Evolutionary conservation across 2,329 filamentous ascomycete genomes (phyloP), one percentile per base, ranked within the genome.

Genomic region (Eutypella sp.): DNA sequence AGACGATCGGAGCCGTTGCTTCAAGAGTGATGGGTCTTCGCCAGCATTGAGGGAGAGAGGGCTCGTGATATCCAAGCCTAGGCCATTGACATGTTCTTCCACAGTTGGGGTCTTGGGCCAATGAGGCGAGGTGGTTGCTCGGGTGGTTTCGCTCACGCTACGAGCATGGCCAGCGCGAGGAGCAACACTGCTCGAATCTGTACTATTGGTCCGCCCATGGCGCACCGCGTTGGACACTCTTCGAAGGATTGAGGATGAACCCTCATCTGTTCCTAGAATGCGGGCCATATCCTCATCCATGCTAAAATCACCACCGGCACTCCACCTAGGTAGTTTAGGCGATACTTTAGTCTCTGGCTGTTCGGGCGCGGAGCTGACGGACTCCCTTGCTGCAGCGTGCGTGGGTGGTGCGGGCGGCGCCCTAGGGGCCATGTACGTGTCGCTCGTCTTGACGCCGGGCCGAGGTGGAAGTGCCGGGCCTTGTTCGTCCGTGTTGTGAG

Each of bases 241-340:
- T 47, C 89, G 87, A 51, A 97, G 73, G 49, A 96, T 87, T 1
- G 88, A 92, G 22, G 88, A 84, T 25, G 82, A 85, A 37, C 78
- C 75, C 62, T 90, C 87, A 49, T 92, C 89, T 18, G 81, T 84
- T 34, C 83, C 86, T 48, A 96, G 74, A 47, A 96, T 92, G 47
- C 91, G 85, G 44, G 88, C 87, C 81, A 96, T 89, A 62, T 97
- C 93, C 65, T 96, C 91, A 54, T 97, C 92, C 84, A 96, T 83
- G 48, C 87, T 93, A 60, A 96, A 93, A 54, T 95, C 90, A 45
- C 84, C 89, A 43, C 88, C 89, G 37, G 80, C 78, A 65, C 86
- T 95, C 80, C 80, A 88, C 58, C 84, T 77, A 53, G 85, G 81
- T 51, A 89, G 71, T 57, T 82, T 83, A 9, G 85, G 83, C 9